Conservation (phyloP, 106 monocot species). For the Phalaenopsis aphrodite region DNA sequence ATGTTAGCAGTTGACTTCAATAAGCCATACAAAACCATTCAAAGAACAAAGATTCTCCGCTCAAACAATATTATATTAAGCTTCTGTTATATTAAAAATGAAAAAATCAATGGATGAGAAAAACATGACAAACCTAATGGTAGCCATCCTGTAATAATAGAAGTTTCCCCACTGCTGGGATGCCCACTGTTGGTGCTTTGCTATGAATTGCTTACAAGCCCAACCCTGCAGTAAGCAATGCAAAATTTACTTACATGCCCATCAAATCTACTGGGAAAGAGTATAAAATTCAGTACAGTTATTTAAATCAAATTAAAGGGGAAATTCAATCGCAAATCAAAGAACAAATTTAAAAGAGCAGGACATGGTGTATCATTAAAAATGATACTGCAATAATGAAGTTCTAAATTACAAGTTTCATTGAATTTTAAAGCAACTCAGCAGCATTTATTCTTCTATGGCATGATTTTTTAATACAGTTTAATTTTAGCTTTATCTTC, state of each 20-base stretch:
- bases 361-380: no score
- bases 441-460: no score
- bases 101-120: neutral
- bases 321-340: neutral
- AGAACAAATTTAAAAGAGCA: neutral
- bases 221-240: slow-evolving; percentile 30
- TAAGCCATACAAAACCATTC: no score
- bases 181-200: slow-evolving; percentile 68
- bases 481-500: no score
- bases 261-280: neutral
- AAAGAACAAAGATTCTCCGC: no score
- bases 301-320: neutral
- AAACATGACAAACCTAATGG: slow-evolving; percentile 41
- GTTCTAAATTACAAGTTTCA: no score
- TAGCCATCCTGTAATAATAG: slow-evolving; percentile 67
- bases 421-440: no score
- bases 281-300: neutral
- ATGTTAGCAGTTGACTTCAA: no score
- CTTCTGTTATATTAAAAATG: neutral
- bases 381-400: no score
- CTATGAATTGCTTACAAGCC: slow-evolving; percentile 36
- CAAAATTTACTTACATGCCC: neutral
- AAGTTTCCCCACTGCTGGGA: slow-evolving; percentile 84
- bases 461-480: no score
- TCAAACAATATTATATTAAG: neutral